Base-by-base conservation (phyloP, 2,329 filamentous ascomycete genomes). In the Fusarium sp. region DNA sequence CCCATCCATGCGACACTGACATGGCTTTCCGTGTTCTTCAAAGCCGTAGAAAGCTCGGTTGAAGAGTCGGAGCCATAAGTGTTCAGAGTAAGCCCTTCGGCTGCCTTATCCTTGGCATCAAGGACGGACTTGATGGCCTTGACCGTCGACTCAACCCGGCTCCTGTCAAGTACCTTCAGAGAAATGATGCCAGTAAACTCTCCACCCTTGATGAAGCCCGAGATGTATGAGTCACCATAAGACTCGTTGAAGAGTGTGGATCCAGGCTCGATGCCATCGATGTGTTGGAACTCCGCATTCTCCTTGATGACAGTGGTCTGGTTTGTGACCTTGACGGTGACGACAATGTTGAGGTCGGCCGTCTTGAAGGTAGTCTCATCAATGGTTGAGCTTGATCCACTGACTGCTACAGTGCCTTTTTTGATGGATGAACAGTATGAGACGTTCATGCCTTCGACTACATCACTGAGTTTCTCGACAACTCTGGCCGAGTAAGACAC, bases 191-290 rank as follows among this genome's bases (percentile, higher is more conserved):
- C 40, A 4, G 16, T 64, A 13, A 72, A 68, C 2, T 66, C 29
- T 0, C 71, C 66, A 2, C 73, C 73, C 0, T 59, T 25, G 4
- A 72, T 40, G 2, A 72, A 74, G 0, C 71, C 68, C 2, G 68
- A 70, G 35, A 67, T 67, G 16, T 64, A 67, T 7, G 42, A 36
- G n/a, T 70, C 64, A 5, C 71, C 73, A n/a, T 45, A 74, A 0
- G 56, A 31, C 0, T 65, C 50, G 4, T 31, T 40, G 13, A 74
- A 72, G 1, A 10, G 40, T 0, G 18, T 16, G 2, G 66, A 36
- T 0, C 60, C 66, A 16, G 45, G 11, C 11, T 62, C 22, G 1
- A 25, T 25, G 0, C 20, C 22, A 7, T 63, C 11, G 0, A 69
- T 22, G 40, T 14, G n/a, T 22, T 45, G 40, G 20, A 45, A 45